Evolutionary conservation across 2,329 filamentous ascomycete genomes (phyloP).

Genomic region (Geosmithia putterillii): DNA sequence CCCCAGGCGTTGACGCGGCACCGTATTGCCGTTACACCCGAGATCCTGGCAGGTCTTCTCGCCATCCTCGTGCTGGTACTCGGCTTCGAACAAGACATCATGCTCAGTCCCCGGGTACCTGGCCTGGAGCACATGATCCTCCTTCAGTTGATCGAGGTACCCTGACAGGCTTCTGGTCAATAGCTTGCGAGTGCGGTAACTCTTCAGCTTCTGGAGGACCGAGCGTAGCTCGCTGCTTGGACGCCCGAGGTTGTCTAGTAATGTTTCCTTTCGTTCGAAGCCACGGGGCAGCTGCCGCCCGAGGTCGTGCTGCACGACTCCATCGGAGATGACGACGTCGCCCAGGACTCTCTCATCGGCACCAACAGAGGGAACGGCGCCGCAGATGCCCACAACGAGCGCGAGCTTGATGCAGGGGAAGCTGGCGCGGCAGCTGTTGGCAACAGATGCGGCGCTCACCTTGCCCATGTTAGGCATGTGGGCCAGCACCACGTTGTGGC

Average conservation of each 20-base stretch:
- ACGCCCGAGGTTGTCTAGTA: constrained; percentile 11
- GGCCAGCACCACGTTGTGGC: constrained; percentile 10
- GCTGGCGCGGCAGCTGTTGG: constrained; percentile 1
- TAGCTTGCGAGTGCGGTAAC: constrained; percentile 4
- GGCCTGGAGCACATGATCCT: not conserved
- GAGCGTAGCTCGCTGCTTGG: constrained; percentile 6
- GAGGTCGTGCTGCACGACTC: constrained; percentile 9
- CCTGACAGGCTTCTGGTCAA: constrained; percentile 4
- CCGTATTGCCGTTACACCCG: constrained; percentile 4
- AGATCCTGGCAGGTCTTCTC: not conserved
- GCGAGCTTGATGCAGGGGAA: constrained; percentile 11
- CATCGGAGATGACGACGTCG: constrained; percentile 13
- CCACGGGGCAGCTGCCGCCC: constrained; percentile 9
- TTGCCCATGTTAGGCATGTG: constrained; percentile 1
- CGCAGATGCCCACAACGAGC: constrained; percentile 22
- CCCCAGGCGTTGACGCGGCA: not conserved
- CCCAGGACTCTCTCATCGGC: constrained; percentile 9
- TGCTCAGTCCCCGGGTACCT: constrained; percentile 2
- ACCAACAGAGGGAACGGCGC: constrained; percentile 7
- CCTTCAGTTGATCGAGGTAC: constrained; percentile 8
- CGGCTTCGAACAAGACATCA: constrained; percentile 13
- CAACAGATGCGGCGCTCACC: constrained; percentile 1
- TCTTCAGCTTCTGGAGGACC: constrained; percentile 10
- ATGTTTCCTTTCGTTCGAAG: constrained; percentile 12
- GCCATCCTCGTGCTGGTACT: constrained; percentile 6